These are phyloP conservation scores for Psidium friedrichsthalianum DNA, from an alignment of 345 rosid species.

Conservation along the genomic window DNA sequence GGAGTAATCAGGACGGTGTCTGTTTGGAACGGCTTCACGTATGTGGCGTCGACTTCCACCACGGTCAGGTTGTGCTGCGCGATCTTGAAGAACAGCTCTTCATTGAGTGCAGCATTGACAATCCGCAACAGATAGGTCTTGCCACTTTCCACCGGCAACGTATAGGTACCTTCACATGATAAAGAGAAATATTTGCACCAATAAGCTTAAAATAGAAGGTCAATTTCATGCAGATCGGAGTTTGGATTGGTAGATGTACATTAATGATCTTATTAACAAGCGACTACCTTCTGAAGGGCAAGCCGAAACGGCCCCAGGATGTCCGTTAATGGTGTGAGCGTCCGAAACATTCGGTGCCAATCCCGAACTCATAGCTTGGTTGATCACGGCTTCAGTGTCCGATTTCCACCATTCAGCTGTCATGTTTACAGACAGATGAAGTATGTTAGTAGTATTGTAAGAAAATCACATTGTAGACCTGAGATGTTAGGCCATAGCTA, in stretches of 20 bases:
- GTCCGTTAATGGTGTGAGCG: conserved; percentile 70
- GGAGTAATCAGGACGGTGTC: conserved; percentile 42
- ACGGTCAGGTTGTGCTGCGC: conserved; percentile 57
- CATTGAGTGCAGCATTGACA: conserved; percentile 63
- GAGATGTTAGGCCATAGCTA: neutral
- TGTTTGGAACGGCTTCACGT: conserved; percentile 45
- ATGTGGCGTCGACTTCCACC: conserved; percentile 55
- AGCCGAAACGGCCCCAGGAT: conserved; percentile 38
- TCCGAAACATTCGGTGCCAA: conserved; percentile 58
- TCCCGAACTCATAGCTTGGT: conserved; percentile 41
- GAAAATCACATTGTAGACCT: neutral
- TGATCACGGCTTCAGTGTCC: conserved; percentile 43
- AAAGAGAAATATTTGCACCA: neutral
- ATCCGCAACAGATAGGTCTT: conserved; percentile 44
- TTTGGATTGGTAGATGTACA: neutral
- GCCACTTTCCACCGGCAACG: conserved; percentile 32
- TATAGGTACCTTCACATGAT: conserved; percentile 19
- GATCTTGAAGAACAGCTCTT: conserved; percentile 50
- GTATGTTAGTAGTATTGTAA: neutral
- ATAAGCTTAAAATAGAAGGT: neutral
- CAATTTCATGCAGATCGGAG: neutral
- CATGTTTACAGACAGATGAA: neutral
- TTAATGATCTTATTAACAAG: neutral
- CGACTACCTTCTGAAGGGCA: conserved; percentile 30
- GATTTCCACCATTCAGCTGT: conserved; percentile 77